A percentile compares a stretch with the other conserved stretches of the same genome.
These are phyloP conservation scores for Monascus purpureus DNA, from an alignment of 495 filamentous ascomycete genomes.

Conservation along the genomic window DNA sequence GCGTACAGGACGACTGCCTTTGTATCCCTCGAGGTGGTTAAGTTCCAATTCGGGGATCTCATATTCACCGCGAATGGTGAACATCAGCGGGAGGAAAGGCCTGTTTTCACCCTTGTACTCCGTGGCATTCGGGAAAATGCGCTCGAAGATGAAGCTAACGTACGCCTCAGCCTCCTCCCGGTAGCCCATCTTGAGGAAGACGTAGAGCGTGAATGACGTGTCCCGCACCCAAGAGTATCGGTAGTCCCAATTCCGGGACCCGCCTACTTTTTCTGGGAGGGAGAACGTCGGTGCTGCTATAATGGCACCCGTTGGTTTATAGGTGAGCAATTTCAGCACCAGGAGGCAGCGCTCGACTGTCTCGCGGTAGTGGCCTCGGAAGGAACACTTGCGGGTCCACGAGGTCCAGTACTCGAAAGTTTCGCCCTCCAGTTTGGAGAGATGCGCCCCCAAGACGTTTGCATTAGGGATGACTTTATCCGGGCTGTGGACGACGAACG, in stretches of 20 bases:
- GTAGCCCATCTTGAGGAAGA: slow-evolving; percentile 59
- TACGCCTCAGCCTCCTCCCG: slow-evolving; percentile 60
- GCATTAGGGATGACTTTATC: slow-evolving; percentile 27
- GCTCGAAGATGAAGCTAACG: slow-evolving; percentile 58
- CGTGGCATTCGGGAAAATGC: slow-evolving; percentile 32
- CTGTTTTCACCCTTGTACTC: slow-evolving; percentile 26
- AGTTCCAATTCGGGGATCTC: slow-evolving; percentile 56
- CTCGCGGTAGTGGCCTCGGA: slow-evolving; percentile 57
- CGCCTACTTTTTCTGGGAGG: slow-evolving; percentile 58
- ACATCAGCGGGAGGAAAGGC: slow-evolving; percentile 58
- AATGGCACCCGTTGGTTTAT: slow-evolving; percentile 44
- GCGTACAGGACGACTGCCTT: slow-evolving; percentile 52
- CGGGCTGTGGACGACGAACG: slow-evolving; percentile 44
- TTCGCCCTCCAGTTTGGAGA: slow-evolving; percentile 46
- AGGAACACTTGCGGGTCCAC: slow-evolving; percentile 54
- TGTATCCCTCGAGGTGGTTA: slow-evolving; percentile 53
- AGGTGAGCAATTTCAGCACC: slow-evolving; percentile 59
- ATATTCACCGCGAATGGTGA: slow-evolving; percentile 56
- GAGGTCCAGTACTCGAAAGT: slow-evolving; percentile 55
- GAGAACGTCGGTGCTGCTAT: slow-evolving; percentile 48
- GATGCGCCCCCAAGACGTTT: slow-evolving; percentile 35
- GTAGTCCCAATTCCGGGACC: slow-evolving; percentile 65
- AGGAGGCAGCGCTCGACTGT: slow-evolving; percentile 53
- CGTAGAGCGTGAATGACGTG: slow-evolving; percentile 62
- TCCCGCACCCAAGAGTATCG: slow-evolving; percentile 64